Percentiles rank a stretch among this genome's conserved stretches.
Evolutionary conservation across 164 flowering plant species (phyloP).

Genomic region (Berberis vulgaris): DNA sequence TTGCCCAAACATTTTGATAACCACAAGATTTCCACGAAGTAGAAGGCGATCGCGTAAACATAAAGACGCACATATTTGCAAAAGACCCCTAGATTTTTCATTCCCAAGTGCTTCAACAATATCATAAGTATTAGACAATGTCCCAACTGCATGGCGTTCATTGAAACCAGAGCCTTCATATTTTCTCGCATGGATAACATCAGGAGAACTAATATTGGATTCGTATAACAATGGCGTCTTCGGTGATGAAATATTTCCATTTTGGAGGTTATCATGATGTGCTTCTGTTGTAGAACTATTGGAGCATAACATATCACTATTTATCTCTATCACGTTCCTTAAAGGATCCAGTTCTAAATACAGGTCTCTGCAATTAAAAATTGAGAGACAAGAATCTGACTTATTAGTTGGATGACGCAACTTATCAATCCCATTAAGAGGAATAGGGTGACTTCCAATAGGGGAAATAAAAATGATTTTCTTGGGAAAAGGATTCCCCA

Average conservation of each 20-base stretch:
- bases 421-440: constrained; percentile 19
- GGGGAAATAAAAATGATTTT: constrained; percentile 48
- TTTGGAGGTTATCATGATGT: constrained; percentile 16
- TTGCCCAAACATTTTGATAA: constrained; percentile 45
- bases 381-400: constrained; percentile 15
- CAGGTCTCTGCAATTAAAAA: constrained; percentile 46
- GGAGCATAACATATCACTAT: constrained; percentile 6
- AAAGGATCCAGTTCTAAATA: constrained; percentile 37
- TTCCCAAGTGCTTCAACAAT: constrained; percentile 35
- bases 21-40: constrained; percentile 64
- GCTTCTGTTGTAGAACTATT: constrained; percentile 14
- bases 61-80: constrained; percentile 39
- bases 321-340: constrained; percentile 9
- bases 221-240: constrained; percentile 37
- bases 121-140: constrained; percentile 24
- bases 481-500: constrained; percentile 68
- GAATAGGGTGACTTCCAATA: constrained; percentile 20
- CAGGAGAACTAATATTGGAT: constrained; percentile 29
- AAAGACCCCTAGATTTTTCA: constrained; percentile 39
- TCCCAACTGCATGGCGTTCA: constrained; percentile 6
- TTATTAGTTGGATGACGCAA: constrained; percentile 2
- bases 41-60: constrained; percentile 52
- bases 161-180: constrained; percentile 21
- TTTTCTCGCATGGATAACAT: constrained; percentile 14
- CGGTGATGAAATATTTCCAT: constrained; percentile 42